phyloP scores from a whole-genome alignment of 441 rosid species.

The Bruguiera hainesii region DNA sequence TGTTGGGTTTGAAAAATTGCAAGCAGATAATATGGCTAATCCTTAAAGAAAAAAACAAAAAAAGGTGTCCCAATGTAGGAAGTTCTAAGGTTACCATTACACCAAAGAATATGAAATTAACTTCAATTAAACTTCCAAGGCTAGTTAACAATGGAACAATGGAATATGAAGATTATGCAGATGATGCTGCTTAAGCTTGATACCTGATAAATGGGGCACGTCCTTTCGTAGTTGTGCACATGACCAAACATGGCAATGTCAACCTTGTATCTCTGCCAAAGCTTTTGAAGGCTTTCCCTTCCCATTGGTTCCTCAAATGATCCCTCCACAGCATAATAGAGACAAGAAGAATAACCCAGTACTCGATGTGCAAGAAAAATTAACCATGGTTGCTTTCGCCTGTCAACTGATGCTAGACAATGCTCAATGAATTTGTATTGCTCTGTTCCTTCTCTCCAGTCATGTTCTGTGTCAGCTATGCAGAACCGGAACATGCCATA shows the following conservation, averaged over 20 bases:
- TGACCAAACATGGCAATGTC: slow-evolving; percentile 76
- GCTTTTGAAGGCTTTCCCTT: slow-evolving; percentile 60
- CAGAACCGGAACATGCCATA: slow-evolving; percentile 80
- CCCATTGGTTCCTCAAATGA: slow-evolving; percentile 73
- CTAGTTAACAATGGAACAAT: no score
- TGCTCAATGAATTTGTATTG: slow-evolving; percentile 62
- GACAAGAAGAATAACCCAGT: slow-evolving; percentile 59
- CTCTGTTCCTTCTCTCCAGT: slow-evolving; percentile 74
- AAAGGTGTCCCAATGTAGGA: no score
- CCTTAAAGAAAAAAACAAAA: no score
- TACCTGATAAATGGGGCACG: slow-evolving; percentile 62
- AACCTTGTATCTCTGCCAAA: slow-evolving; percentile 77
- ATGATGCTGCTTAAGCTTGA: neutral
- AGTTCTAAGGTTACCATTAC: no score
- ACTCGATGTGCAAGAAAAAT: slow-evolving; percentile 73
- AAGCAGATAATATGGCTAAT: no score
- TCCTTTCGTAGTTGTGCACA: slow-evolving; percentile 69
- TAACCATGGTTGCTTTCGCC: slow-evolving; percentile 71
- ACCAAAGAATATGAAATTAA: no score
- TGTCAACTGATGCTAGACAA: slow-evolving; percentile 60
- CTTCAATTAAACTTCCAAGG: no score
- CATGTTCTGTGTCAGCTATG: slow-evolving; percentile 66
- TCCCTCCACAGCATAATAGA: slow-evolving; percentile 48
- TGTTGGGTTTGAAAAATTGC: no score
- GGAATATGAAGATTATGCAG: no score